A percentile compares a stretch with the other conserved stretches of the same genome.
These are phyloP conservation scores for Erythrophleum ivorense DNA, from an alignment of 331 rosid genomes.

Conservation along the genomic window DNA sequence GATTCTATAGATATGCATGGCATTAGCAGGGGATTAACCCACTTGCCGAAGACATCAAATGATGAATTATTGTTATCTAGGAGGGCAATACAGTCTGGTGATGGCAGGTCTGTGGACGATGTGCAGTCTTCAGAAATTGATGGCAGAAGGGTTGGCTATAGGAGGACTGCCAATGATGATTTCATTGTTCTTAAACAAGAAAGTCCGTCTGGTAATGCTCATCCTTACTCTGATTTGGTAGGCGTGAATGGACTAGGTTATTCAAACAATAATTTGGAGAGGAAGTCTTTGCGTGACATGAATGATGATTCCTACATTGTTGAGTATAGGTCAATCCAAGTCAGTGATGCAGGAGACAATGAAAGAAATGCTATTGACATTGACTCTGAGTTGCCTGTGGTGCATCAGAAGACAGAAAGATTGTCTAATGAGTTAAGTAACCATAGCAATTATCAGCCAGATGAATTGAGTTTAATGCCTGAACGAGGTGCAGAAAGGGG, in stretches of 20 bases:
- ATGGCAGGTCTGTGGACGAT: conserved; percentile 51
- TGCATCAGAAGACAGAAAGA: conserved; percentile 57
- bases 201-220: conserved; percentile 48
- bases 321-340: conserved; percentile 61
- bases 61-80: conserved; percentile 60
- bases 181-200: conserved; percentile 67
- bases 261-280: conserved; percentile 51
- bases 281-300: conserved; percentile 61
- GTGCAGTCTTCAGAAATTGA: conserved; percentile 69
- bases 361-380: conserved; percentile 78
- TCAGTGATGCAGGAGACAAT: conserved; percentile 58
- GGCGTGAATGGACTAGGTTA: conserved; percentile 60
- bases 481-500: conserved; percentile 73
- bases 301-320: conserved; percentile 87
- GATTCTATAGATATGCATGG: conserved; percentile 55
- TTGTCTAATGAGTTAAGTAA: conserved; percentile 39
- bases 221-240: conserved; percentile 54
- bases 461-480: conserved; percentile 87
- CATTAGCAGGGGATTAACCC: conserved; percentile 57
- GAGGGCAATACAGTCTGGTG: conserved; percentile 53
- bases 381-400: conserved; percentile 74
- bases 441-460: conserved; percentile 68
- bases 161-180: conserved; percentile 65
- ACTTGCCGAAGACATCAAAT: conserved; percentile 56
- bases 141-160: conserved; percentile 63